phyloP scores from a whole-genome alignment of 169 alveolate species.

The Eimeria acervulina region DNA sequence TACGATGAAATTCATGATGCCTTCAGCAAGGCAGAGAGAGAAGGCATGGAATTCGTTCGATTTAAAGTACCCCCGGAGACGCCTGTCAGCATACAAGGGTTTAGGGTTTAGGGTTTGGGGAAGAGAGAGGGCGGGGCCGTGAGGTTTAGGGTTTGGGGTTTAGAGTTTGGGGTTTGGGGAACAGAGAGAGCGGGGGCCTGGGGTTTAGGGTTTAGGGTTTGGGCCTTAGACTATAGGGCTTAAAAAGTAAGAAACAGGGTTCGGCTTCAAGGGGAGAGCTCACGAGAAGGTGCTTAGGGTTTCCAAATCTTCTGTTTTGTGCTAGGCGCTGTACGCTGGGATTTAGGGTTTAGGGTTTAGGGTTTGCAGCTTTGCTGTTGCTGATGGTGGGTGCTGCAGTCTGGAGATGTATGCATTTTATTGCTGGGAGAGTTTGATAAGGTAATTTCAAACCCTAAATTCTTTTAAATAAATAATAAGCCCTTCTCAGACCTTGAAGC shows the following conservation, averaged over 20 bases:
- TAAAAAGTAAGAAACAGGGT: too few relatives aligned
- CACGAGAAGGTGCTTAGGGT: neutral
- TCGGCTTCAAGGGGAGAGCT: too few relatives aligned
- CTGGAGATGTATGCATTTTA: neutral
- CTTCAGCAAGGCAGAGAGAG: neutral
- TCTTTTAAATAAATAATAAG: too few relatives aligned
- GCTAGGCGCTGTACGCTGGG: too few relatives aligned
- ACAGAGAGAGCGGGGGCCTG: too few relatives aligned
- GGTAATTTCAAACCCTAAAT: neutral
- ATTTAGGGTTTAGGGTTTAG: neutral
- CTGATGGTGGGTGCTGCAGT: neutral
- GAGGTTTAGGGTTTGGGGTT: neutral
- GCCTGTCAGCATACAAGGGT: neutral
- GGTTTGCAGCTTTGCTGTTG: neutral
- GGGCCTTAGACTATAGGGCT: too few relatives aligned
- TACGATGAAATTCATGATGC: neutral
- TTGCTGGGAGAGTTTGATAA: neutral
- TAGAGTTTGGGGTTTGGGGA: neutral
- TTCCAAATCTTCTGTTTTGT: too few relatives aligned
- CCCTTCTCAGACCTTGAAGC: too few relatives aligned
- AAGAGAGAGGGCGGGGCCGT: neutral
- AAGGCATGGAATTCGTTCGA: neutral
- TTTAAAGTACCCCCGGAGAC: constrained; percentile 14
- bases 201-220: constrained; percentile 16
- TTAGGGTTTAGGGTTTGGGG: neutral